phyloP scores from a whole-genome alignment of 139 green algal species.

The Chloropicon primus region DNA sequence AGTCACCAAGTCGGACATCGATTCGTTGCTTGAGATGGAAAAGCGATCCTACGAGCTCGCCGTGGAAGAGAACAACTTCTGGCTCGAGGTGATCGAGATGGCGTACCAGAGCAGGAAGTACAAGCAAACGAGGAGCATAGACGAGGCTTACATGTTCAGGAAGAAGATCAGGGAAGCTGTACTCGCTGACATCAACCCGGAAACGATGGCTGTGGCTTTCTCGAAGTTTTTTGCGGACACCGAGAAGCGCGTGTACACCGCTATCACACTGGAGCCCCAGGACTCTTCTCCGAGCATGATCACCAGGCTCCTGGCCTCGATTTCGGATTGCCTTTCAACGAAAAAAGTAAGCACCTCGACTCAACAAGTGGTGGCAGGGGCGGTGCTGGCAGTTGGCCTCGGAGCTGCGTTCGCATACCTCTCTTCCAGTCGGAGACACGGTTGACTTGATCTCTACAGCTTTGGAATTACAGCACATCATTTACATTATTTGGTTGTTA shows the following conservation, averaged over 20 bases:
- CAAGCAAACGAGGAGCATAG: slow-evolving; percentile 16
- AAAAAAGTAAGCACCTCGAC: too few relatives aligned
- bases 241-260: slow-evolving; percentile 21
- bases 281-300: too few relatives aligned
- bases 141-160: slow-evolving; percentile 25
- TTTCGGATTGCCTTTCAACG: too few relatives aligned
- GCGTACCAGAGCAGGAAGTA: neutral
- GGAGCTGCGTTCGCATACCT: too few relatives aligned
- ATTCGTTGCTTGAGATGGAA: slow-evolving; percentile 49
- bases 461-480: too few relatives aligned
- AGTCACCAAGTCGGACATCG: slow-evolving; percentile 41
- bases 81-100: slow-evolving; percentile 26
- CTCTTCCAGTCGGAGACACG: too few relatives aligned
- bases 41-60: slow-evolving; percentile 36
- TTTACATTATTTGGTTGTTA: too few relatives aligned
- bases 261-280: slow-evolving; percentile 33
- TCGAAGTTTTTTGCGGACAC: slow-evolving; percentile 25
- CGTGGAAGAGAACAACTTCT: slow-evolving; percentile 56
- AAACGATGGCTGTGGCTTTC: slow-evolving; percentile 25
- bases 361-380: too few relatives aligned
- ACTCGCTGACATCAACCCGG: slow-evolving; percentile 11
- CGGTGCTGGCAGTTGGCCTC: too few relatives aligned
- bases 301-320: too few relatives aligned
- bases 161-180: slow-evolving; percentile 24
- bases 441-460: too few relatives aligned